Conservation (phyloP, 1,284 basidiomycete genomes). For the Heliocybe sulcata region DNA sequence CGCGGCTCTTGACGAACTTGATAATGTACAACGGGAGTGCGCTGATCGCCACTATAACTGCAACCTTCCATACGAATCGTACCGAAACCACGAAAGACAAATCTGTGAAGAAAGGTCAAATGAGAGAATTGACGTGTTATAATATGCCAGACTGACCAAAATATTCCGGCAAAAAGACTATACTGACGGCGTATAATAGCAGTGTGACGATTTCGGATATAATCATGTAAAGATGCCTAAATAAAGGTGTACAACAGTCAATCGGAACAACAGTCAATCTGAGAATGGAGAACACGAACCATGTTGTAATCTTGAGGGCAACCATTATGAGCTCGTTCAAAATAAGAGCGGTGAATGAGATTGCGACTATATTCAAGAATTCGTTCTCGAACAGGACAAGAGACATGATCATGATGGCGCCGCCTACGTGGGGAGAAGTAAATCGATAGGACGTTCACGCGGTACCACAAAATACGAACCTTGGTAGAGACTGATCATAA, state of each 20-base stretch:
- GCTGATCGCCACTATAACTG: slow-evolving; percentile 90
- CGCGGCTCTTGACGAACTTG: slow-evolving; percentile 79
- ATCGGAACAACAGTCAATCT: not conserved
- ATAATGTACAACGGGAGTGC: slow-evolving; percentile 89
- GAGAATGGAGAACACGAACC: slow-evolving; percentile 40
- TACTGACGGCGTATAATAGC: slow-evolving; percentile 85
- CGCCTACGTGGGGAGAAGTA: slow-evolving; percentile 43
- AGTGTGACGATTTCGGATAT: slow-evolving; percentile 88
- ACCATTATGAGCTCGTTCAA: slow-evolving; percentile 99
- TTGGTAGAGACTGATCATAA: slow-evolving; percentile 97
- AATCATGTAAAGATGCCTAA: slow-evolving; percentile 94
- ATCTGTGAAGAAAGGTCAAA: slow-evolving; percentile 41
- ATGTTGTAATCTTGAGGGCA: slow-evolving; percentile 94
- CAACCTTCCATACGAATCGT: slow-evolving; percentile 93
- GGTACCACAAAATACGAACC: slow-evolving; percentile 37
- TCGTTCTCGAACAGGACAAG: slow-evolving; percentile 96
- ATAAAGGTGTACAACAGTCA: slow-evolving; percentile 9
- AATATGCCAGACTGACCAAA: slow-evolving; percentile 65
- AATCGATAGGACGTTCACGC: not conserved
- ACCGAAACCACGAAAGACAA: slow-evolving; percentile 86
- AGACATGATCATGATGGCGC: slow-evolving; percentile 98
- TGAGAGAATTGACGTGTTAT: not conserved
- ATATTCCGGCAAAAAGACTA: slow-evolving; percentile 92
- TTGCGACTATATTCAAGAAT: slow-evolving; percentile 96
- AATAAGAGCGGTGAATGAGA: slow-evolving; percentile 95